Evolutionary conservation across 148 eudicot species (phyloP).

Genomic region (Dysphania ambrosioides): DNA sequence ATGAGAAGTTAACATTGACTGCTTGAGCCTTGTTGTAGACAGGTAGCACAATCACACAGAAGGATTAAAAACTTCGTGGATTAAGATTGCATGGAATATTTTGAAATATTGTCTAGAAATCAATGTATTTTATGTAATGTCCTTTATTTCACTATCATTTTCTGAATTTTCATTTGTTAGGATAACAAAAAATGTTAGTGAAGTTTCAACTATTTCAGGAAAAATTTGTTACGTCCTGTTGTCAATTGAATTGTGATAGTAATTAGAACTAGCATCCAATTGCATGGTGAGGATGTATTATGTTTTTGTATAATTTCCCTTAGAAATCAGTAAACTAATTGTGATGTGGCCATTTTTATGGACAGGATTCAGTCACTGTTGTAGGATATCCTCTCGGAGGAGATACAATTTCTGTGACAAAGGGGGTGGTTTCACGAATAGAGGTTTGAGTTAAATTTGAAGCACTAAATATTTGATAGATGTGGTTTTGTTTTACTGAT

Average conservation of each 20-base stretch:
- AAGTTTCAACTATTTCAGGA: not conserved
- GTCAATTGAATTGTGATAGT: not conserved
- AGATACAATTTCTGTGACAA: conserved; percentile 96
- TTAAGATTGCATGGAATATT: not conserved
- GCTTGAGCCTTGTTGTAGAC: not conserved
- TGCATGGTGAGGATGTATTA: not conserved
- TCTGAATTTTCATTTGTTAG: not conserved
- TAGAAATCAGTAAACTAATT: conserved; percentile 1
- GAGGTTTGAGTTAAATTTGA: conserved; percentile 58
- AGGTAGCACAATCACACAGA: not conserved
- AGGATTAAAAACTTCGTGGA: not conserved
- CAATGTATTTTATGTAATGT: not conserved
- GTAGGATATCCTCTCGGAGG: conserved; percentile 99
- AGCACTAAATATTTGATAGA: not conserved
- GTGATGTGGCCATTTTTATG: conserved; percentile 20
- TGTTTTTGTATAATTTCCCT: not conserved
- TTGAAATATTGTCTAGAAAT: not conserved
- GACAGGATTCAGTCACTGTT: conserved; percentile 96
- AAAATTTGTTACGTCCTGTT: not conserved
- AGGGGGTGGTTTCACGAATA: conserved; percentile 94
- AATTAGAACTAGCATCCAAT: not conserved
- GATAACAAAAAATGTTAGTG: not conserved
- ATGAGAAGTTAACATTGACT: not conserved
- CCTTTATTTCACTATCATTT: not conserved
- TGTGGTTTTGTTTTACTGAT: conserved; percentile 8